These are phyloP conservation scores for Barnettozyma pratensis DNA, from an alignment of 805 yeast genomes.

Conservation along the genomic window DNA sequence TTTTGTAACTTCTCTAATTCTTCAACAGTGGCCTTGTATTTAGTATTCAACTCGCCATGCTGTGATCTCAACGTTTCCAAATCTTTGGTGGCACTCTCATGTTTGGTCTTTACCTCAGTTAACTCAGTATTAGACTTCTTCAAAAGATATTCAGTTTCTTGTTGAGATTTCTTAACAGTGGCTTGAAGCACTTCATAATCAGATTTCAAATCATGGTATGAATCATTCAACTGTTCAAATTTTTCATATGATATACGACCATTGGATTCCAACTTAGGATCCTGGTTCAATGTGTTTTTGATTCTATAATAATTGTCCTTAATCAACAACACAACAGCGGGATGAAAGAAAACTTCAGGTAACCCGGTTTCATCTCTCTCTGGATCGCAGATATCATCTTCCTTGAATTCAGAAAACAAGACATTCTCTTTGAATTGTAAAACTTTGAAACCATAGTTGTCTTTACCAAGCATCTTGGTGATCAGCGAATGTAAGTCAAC, in stretches of 20 bases:
- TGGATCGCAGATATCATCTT: constrained; percentile 42
- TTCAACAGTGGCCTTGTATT: background rate
- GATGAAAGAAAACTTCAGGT: constrained; percentile 74
- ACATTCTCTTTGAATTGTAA: constrained; percentile 63
- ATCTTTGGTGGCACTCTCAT: constrained; percentile 12
- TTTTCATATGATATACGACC: constrained; percentile 56
- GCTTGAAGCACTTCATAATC: constrained; percentile 30
- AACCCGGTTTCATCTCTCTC: constrained; percentile 77
- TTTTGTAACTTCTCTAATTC: constrained; percentile 25
- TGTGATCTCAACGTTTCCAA: constrained; percentile 16
- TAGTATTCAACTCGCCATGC: constrained; percentile 19
- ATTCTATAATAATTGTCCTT: constrained; percentile 69
- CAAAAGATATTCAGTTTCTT: constrained; percentile 20
- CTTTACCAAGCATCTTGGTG: constrained; percentile 71
- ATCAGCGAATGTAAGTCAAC: constrained; percentile 55
- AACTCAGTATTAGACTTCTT: constrained; percentile 12
- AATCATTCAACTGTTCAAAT: constrained; percentile 29
- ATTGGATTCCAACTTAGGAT: constrained; percentile 69
- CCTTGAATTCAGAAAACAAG: constrained; percentile 51
- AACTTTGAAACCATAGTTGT: constrained; percentile 68
- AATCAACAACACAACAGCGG: constrained; percentile 56
- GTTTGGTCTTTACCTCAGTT: constrained; percentile 8
- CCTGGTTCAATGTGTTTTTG: constrained; percentile 63
- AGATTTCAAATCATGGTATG: constrained; percentile 31
- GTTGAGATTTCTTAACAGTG: constrained; percentile 28